Base-by-base conservation (phyloP, 208 protist species). In the Trypanosoma platydactyli region DNA sequence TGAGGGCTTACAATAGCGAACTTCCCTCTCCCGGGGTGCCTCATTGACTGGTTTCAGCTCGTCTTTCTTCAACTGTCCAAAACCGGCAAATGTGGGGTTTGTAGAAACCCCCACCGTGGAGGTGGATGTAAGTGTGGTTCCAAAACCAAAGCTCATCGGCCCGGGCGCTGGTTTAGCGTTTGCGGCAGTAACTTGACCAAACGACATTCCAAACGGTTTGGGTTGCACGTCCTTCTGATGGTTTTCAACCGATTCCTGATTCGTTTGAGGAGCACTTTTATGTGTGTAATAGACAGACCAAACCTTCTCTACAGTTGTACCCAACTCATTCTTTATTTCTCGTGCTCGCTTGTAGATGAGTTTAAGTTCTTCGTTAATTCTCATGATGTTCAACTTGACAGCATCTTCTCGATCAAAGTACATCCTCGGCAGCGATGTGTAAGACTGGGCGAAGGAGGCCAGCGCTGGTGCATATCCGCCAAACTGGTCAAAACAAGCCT, bases 391-490 rank as follows among this genome's bases (percentile, higher is more conserved):
- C 27, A 64, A 63, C 3, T 35, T 33, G 5, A 76, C 70, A 20
- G 50, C 55, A 7, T 68, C 29, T 5, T 65, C 55, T 41, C 87
- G 75, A 15, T 75, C 68, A 64, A 95, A 95, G 70, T 83, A 84
- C 22, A 73, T 68, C 3, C 75, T 53, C 16, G 83, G 83, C 9
- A 95, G 55, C 13, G 55, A 48, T 0, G 78, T 41, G 52, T 78
- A 89, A 40, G 77, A 89, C 61, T 93, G 86, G 11, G 78, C 86
- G 64, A 95, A 95, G 16, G 86, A 90, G 4, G 83, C 89, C 15
- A 95, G 68, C 7, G 85, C 86, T 13, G 68, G 76, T 11, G 74
- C 68, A 54, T 89, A 93, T 59, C 74, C 81, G 12, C 80, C 83
- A 68, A 79, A 83, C 18, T 27, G 40, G 15, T 84, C 79, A 65